Conservation (phyloP, 495 filamentous ascomycete genomes). For the Penicillium atrosanguineum region DNA sequence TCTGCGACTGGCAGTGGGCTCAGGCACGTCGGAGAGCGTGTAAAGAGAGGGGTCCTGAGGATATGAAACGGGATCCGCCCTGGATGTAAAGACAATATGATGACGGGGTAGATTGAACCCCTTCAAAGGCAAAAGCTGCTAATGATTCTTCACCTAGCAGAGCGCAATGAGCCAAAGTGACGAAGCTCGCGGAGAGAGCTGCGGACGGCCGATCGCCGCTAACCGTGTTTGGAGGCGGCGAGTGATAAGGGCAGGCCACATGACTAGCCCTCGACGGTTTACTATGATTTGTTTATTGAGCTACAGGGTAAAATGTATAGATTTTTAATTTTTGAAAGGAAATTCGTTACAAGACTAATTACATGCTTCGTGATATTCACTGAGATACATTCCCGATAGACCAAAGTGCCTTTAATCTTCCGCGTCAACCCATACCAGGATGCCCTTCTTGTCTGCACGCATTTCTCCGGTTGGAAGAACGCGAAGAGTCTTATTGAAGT, state of each 20-base stretch:
- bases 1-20: conserved; percentile 17
- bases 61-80: not conserved
- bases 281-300: not conserved
- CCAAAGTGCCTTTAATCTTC: conserved; percentile 33
- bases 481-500: conserved; percentile 82
- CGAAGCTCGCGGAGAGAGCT: conserved; percentile 31
- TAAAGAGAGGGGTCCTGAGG: conserved; percentile 8
- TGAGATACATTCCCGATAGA: not conserved
- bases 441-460: conserved; percentile 68
- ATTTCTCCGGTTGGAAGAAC: conserved; percentile 72
- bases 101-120: not conserved
- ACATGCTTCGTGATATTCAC: conserved; percentile 5
- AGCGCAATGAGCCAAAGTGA: conserved; percentile 15
- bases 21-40: conserved; percentile 18
- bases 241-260: conserved; percentile 35
- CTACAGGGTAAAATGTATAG: not conserved
- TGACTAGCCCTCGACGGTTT: conserved; percentile 16
- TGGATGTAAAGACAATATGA: not conserved
- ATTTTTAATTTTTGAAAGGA: not conserved
- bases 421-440: conserved; percentile 64
- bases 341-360: not conserved
- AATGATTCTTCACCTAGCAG: conserved; percentile 6
- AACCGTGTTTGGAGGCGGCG: conserved; percentile 25
- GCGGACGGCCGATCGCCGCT: conserved; percentile 36
- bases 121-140: not conserved